A percentile compares a stretch with the other conserved stretches of the same genome.
phyloP scores from a whole-genome alignment of 768 basidiomycete species.

The Boletus vermiculosoides region DNA sequence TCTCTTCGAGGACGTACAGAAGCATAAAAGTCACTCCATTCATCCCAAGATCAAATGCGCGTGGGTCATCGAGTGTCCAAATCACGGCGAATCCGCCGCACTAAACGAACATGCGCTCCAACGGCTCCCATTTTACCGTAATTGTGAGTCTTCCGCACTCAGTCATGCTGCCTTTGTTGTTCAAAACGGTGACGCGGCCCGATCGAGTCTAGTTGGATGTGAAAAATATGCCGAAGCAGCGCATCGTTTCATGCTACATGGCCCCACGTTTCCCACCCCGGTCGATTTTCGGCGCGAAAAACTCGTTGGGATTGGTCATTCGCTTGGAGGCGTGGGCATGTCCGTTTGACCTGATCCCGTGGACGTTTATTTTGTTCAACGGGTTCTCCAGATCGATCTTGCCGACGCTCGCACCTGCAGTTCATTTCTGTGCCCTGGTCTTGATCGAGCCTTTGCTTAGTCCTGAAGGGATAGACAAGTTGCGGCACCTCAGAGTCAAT shows the following conservation, averaged over 20 bases:
- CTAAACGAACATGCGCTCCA: slow-evolving; percentile 52
- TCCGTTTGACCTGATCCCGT: slow-evolving; percentile 28
- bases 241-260: slow-evolving; percentile 52
- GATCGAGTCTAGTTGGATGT: slow-evolving; percentile 51
- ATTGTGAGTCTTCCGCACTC: slow-evolving; percentile 38
- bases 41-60: slow-evolving; percentile 37
- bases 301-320: slow-evolving; percentile 67
- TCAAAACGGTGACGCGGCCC: background rate
- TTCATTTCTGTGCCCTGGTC: slow-evolving; percentile 51
- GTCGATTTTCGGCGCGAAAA: slow-evolving; percentile 50
- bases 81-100: slow-evolving; percentile 61
- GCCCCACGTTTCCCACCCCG: slow-evolving; percentile 36
- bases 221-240: slow-evolving; percentile 59
- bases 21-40: background rate
- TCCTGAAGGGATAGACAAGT: slow-evolving; percentile 43
- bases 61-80: slow-evolving; percentile 71
- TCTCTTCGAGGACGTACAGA: slow-evolving; percentile 39
- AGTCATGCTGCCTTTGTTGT: background rate
- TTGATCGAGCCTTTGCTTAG: slow-evolving; percentile 67
- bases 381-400: slow-evolving; percentile 46
- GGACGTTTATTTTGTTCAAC: background rate
- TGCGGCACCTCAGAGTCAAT: slow-evolving; percentile 39
- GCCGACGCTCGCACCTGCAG: slow-evolving; percentile 43
- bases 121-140: slow-evolving; percentile 41
- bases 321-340: slow-evolving; percentile 66